Evolutionary conservation across 2,329 filamentous ascomycete genomes (phyloP), one percentile per base, ranked within the genome.

Genomic region (Colletotrichum sidae): DNA sequence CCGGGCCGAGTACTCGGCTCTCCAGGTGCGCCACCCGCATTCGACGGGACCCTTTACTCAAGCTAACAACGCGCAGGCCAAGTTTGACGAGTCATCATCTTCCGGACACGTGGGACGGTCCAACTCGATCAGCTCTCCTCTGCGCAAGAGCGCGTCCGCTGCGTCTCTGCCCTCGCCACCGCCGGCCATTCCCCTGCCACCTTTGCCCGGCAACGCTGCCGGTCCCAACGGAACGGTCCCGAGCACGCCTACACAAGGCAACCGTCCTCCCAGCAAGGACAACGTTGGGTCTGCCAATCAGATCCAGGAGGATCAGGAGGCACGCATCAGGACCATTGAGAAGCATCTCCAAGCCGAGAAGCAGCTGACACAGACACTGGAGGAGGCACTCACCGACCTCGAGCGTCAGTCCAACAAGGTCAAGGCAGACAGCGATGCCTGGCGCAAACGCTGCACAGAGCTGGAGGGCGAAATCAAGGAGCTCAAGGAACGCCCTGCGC

Each of bases 291-390:
- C 81, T 55, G 86, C 90, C 65, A 88, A 90, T 54, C 94, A 97
- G 73, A 86, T 97, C 69, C 88, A 95, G 66, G 95, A 98, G 74
- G 96, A 99, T 72, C 94, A 97, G 77, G 96, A 99, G 76, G 92
- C 93, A 47, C 94, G 94, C 69, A 96, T 99, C 75, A 90, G 92
- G 66, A 96, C 93, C 7, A 97, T 99, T 68, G 95, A 99, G 83
- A 98, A 97, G 83, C 94, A 98, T 75, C 86, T 99, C 33, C 91
- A 92, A 69, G 96, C 96, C 4, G 96, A 99, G 83, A 97, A 97
- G 76, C 95, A 98, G 77, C 89, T 99, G 65, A 99, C 95, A 0
- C 91, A 93, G 52, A 98, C 95, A 2, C 86, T 99, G 44, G 96
- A 99, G 78, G 95, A 98, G 79, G 96, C 96, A 7, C 88, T 99